Percentiles rank a stretch among this genome's conserved stretches.
Evolutionary conservation across 129 eudicot genomes (phyloP).

Genomic region (Cynara cardunculus): DNA sequence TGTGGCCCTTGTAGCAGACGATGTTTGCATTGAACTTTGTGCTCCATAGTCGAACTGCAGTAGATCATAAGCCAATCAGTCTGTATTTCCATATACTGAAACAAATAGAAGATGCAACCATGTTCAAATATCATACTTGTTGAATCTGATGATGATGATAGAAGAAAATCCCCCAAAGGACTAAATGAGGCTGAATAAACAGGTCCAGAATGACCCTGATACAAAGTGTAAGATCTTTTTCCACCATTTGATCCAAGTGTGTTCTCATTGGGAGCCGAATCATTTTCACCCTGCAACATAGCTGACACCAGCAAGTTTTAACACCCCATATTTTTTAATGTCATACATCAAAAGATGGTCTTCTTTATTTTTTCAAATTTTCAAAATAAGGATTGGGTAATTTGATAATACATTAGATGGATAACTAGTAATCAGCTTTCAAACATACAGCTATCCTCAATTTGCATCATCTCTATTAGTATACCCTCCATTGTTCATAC

Average conservation of each 20-base stretch:
- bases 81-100: background rate
- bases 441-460: background rate
- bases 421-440: background rate
- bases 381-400: background rate
- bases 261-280: slow-evolving; percentile 44
- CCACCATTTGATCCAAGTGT: slow-evolving; percentile 45
- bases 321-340: background rate
- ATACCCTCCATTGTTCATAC: too few species aligned
- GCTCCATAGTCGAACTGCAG: slow-evolving; percentile 95
- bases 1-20: slow-evolving; percentile 97
- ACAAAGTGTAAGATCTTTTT: slow-evolving; percentile 69
- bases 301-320: slow-evolving; percentile 44
- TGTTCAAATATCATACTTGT: slow-evolving; percentile 48
- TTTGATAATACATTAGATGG: background rate
- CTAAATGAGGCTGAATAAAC: slow-evolving; percentile 85
- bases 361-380: background rate
- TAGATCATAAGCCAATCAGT: slow-evolving; percentile 1
- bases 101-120: background rate
- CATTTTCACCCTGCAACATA: slow-evolving; percentile 59
- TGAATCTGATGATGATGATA: slow-evolving; percentile 97
- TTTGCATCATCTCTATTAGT: background rate
- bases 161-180: slow-evolving; percentile 89
- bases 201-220: slow-evolving; percentile 95
- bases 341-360: slow-evolving; percentile 4
- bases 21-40: slow-evolving; percentile 88